Evolutionary conservation across 2,329 filamentous ascomycete genomes (phyloP), one percentile per base, ranked within the genome.

Genomic region (Cladorrhinum sp.): DNA sequence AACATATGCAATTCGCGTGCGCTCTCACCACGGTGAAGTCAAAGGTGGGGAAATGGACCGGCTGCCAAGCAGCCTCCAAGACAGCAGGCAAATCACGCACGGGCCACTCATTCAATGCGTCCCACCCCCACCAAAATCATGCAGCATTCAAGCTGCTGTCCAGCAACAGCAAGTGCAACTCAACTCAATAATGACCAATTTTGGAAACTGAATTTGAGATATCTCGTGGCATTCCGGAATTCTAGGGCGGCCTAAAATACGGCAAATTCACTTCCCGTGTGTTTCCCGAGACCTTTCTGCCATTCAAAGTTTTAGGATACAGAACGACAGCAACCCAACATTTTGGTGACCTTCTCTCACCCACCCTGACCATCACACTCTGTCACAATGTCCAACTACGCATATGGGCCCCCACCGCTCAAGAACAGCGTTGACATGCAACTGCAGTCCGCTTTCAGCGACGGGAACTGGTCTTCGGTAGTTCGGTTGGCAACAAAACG

Each of bases 381-480:
- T 36, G 14, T 36, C 33, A 53, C 60, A 62, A 69, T 69, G 67
- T 58, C 65, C 26, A 66, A 60, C 48, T 71, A 71, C 58, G 65
- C 68, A 61, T 69, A 71, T 58, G 70, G 70, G 59, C 66, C 68
- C 55, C 76, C 76, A 50, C 69, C 72, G 52, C 77, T 84, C 51
- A 82, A 77, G 66, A 79, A 76, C 68, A 80, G 76, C 62, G 79
- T 82, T 56, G 81, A 83, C 65, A 74, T 82, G 55, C 80, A 83
- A 73, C 75, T 86, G 9, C 80, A 84, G 73, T 76, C 78, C 14
- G 82, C 82, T 57, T 86, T 83, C 60, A 75, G 76, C 46, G 81
- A 83, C 58, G 75, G 79, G 56, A 82, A 82, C 70, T 86, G 83
- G 83, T 66, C 74, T 18, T 73, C 74, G 16, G 82, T 79, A 57